Percentiles rank a stretch among this genome's conserved stretches.
Evolutionary conservation across 192 early-diverging fungal species (phyloP).

Genomic region (Backusella tuberculispora): DNA sequence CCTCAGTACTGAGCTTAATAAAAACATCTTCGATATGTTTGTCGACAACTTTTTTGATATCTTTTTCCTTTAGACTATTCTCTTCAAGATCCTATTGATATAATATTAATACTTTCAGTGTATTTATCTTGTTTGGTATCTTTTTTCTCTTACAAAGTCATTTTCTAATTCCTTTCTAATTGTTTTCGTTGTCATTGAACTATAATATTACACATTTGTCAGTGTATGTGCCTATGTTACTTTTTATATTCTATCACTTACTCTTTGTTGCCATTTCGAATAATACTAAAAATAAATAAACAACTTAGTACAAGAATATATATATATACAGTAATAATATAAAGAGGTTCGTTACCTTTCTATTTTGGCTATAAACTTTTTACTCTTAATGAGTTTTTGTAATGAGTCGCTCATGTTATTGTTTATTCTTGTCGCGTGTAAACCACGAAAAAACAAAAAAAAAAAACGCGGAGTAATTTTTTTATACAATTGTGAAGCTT

Average conservation of each 20-base stretch:
- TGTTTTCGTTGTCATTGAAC: neutral
- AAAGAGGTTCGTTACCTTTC: neutral
- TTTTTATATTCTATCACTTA: slow-evolving; percentile 4
- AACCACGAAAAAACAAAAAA: too few species aligned
- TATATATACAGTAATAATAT: too few species aligned
- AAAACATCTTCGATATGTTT: neutral
- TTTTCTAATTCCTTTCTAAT: slow-evolving; percentile 9
- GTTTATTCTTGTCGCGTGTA: neutral
- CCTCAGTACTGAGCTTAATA: neutral
- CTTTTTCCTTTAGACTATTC: neutral
- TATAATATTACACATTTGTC: neutral
- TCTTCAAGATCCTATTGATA: slow-evolving; percentile 6
- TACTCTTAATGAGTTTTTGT: neutral
- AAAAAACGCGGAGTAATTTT: too few species aligned
- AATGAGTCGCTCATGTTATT: neutral
- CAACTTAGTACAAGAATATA: neutral
- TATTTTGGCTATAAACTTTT: neutral
- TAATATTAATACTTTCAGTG: neutral
- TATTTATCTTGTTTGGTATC: neutral
- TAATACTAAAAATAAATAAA: slow-evolving; percentile 17
- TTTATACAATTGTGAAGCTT: too few species aligned
- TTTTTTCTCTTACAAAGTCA: slow-evolving; percentile 8
- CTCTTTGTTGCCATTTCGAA: slow-evolving; percentile 12
- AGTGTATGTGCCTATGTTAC: neutral
- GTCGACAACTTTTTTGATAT: neutral